Conservation (phyloP, 306 rosid species). For the Lablab purpureus region DNA sequence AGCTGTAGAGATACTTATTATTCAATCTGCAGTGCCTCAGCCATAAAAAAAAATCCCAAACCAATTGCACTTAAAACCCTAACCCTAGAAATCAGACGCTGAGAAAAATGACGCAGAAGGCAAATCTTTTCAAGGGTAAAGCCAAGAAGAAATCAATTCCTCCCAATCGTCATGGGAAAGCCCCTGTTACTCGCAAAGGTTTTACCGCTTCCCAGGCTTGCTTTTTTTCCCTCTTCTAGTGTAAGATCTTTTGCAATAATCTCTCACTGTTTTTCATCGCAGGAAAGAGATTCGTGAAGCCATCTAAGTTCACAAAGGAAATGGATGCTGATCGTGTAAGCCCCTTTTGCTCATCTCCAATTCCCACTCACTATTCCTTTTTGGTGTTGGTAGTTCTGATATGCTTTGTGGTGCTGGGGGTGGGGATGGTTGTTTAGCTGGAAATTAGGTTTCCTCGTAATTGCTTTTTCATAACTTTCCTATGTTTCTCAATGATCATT, state of each 20-base stretch:
- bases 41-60: not conserved
- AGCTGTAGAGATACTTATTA: too few species aligned
- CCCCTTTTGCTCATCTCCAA: not conserved
- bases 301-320: conserved; percentile 68
- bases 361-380: not conserved
- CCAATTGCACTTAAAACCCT: not conserved
- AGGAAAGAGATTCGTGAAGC: conserved; percentile 85
- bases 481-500: not conserved
- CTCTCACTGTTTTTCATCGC: not conserved
- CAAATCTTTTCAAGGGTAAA: conserved; percentile 75
- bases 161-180: conserved; percentile 86
- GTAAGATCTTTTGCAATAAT: not conserved
- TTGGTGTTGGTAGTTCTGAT: too few species aligned
- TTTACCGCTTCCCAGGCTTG: not conserved
- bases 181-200: conserved; percentile 71
- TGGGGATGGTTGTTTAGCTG: not conserved
- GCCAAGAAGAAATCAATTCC: conserved; percentile 77
- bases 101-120: conserved; percentile 76
- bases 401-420: not conserved
- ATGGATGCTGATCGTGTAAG: conserved; percentile 92
- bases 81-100: conserved; percentile 24
- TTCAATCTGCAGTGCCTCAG: too few species aligned
- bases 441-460: not conserved
- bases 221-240: not conserved
- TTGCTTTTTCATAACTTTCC: not conserved